A percentile compares a stretch with the other conserved stretches of the same genome.
These are phyloP conservation scores for Excoecaria cochinchinensis DNA, from an alignment of 345 rosid genomes.

Conservation along the genomic window DNA sequence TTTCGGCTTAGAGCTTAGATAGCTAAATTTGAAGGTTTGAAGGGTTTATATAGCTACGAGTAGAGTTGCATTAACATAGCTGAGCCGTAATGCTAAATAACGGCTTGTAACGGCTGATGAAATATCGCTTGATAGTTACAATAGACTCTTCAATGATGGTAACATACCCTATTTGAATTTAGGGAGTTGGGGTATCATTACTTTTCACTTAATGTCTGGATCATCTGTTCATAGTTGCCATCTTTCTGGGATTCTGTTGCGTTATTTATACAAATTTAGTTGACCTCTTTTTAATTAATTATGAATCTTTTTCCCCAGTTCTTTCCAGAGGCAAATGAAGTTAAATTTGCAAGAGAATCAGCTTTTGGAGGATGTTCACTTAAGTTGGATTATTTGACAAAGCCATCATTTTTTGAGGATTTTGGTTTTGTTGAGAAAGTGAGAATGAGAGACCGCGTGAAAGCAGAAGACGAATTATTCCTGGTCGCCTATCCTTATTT, in stretches of 20 bases:
- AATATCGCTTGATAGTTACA: too few relatives aligned
- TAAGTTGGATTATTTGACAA: conserved; percentile 83
- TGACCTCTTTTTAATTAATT: background rate
- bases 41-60: too few relatives aligned
- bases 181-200: too few relatives aligned
- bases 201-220: background rate
- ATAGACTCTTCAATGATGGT: too few relatives aligned
- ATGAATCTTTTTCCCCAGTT: conserved; percentile 45
- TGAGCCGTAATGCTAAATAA: too few relatives aligned
- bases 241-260: background rate
- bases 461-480: conserved; percentile 73
- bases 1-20: too few relatives aligned
- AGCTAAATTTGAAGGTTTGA: too few relatives aligned
- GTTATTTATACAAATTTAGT: too few relatives aligned
- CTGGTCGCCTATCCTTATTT: conserved; percentile 89
- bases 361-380: conserved; percentile 80
- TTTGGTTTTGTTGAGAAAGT: conserved; percentile 79
- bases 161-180: too few relatives aligned
- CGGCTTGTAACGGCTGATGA: too few relatives aligned
- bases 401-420: conserved; percentile 85
- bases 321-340: conserved; percentile 93
- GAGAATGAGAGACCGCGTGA: conserved; percentile 80
- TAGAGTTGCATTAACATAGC: too few relatives aligned
- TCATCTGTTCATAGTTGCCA: background rate
- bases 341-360: conserved; percentile 61